Percentiles rank a stretch among this genome's conserved stretches.
Conservation (phyloP, 192 early-diverging fungal genomes). For the Thamnidium elegans region DNA sequence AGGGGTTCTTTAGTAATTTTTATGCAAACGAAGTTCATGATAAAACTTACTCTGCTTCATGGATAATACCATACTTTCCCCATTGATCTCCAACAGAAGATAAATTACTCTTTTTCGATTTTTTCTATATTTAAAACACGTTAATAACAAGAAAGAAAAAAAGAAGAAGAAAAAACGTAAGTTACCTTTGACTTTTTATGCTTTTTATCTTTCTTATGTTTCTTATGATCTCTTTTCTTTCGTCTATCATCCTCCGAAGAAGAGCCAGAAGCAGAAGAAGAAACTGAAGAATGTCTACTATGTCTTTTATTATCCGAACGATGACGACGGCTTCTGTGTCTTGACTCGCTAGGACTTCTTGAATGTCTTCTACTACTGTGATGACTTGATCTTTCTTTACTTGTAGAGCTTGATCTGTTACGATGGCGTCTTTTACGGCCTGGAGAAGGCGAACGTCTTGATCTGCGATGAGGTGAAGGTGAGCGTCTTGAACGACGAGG, state of each 20-base stretch:
- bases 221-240: slow-evolving; percentile 1
- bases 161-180: no score
- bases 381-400: neutral
- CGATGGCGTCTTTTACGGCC: no score
- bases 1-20: no score
- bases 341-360: neutral
- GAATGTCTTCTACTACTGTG: neutral
- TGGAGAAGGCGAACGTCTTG: neutral
- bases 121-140: slow-evolving; percentile 5
- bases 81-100: slow-evolving; percentile 28
- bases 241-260: neutral
- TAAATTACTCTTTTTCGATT: slow-evolving; percentile 40
- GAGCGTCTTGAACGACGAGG: neutral
- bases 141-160: neutral
- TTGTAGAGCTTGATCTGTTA: neutral
- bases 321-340: neutral
- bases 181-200: neutral
- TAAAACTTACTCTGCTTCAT: slow-evolving; percentile 49
- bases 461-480: neutral
- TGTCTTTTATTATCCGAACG: neutral
- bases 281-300: neutral
- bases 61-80: slow-evolving; percentile 53
- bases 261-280: neutral
- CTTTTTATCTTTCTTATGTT: slow-evolving; percentile 1
- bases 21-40: neutral